Percentiles rank a stretch among this genome's conserved stretches.
Conservation (phyloP, 169 alveolate species). For the Plasmodium vinckei region DNA sequence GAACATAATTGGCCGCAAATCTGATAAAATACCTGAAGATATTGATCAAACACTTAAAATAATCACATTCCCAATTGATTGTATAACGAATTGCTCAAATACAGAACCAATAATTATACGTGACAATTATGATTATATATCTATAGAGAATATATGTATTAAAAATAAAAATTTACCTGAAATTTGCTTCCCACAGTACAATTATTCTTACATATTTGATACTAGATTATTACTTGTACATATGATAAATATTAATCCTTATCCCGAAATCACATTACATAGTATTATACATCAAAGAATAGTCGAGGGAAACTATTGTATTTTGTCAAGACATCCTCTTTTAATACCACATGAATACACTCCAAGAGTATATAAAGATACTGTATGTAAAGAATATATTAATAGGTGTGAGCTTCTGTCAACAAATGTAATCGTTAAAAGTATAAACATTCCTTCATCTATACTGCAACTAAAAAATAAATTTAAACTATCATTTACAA, state of each 20-base stretch:
- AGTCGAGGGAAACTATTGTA: constrained; percentile 21
- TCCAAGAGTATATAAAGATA: constrained; percentile 24
- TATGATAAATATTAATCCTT: constrained; percentile 49
- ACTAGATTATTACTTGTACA: constrained; percentile 58
- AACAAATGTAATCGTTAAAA: constrained; percentile 10
- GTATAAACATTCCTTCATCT: background rate
- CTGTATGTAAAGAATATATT: constrained; percentile 42
- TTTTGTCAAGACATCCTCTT: background rate
- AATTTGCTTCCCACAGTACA: constrained; percentile 39
- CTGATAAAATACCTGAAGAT: background rate
- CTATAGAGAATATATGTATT: constrained; percentile 42
- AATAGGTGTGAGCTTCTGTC: constrained; percentile 37
- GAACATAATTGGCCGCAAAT: constrained; percentile 26
- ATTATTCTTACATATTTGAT: constrained; percentile 43
- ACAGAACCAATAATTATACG: constrained; percentile 36
- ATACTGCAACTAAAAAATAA: background rate
- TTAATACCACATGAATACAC: constrained; percentile 7
- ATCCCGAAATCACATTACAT: constrained; percentile 38
- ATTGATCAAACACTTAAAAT: constrained; percentile 9
- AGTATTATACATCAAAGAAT: constrained; percentile 6
- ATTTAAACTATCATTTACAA: constrained; percentile 16
- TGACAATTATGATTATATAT: constrained; percentile 54
- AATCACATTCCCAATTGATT: constrained; percentile 19
- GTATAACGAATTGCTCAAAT: constrained; percentile 12
- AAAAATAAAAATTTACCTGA: constrained; percentile 11